Base-by-base conservation (phyloP, 345 rosid species). In the Aethionema arabicum region DNA sequence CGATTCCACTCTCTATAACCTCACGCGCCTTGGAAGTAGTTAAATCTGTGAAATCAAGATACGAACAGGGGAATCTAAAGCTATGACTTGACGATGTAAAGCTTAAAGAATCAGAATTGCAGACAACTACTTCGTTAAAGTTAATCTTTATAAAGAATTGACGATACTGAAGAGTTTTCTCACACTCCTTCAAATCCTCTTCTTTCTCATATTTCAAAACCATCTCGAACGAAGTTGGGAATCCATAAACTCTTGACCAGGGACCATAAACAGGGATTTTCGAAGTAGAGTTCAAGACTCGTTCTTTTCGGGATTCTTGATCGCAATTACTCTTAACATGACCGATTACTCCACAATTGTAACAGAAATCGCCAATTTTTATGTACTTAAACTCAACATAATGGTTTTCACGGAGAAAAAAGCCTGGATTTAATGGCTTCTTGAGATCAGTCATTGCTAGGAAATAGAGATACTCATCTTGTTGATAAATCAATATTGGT, bases 271-370 rank as follows among this genome's bases (percentile, higher is more conserved):
- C 47, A 4, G 35, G n/a, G 2, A 61, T 60, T 44, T 4, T 52
- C 51, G 66, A 59, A 60, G 60, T 68, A 33, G 11, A 53, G 3
- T 36, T 59, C 53, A 68, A 59, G 66, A 4, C n/a, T 43, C 66
- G 66, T 50, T 12, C 3, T 29, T 27, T 52, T 8, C 39, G 52
- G 3, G 11, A 4, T 29, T 0, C 70, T 30, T 30, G 11, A 3
- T 51, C 54, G 12, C 72, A 67, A 2, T 11, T 21, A 7, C 0
- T 32, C 9, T 30, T 5, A 11, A 59, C 27, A 39, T 68, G 54
- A 14, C 40, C 60, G 42, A 68, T 59, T 60, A 29, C 59, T 12
- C 72, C 72, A 36, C 72, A 68, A 2, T 14, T 68, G 60, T 68
- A 68, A 32, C 72, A 59, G 39, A 68, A 60, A 14, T 35, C 37